Percentiles rank a stretch among this genome's conserved stretches.
phyloP scores from a whole-genome alignment of 208 protist species.

The Balamuthia mandrillaris region DNA sequence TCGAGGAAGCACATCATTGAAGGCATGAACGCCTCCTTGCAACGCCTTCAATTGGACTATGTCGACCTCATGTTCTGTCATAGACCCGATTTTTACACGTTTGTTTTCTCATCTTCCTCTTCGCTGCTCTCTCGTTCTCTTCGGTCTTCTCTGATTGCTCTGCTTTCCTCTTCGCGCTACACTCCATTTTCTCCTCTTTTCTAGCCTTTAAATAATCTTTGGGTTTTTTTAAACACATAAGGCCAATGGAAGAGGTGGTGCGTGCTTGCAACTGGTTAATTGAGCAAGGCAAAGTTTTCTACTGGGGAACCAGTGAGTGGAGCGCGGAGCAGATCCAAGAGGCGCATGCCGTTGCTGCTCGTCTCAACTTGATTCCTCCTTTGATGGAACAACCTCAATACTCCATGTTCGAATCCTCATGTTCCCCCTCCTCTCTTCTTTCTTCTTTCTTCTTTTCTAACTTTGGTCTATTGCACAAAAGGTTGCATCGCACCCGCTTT shows the following conservation, averaged over 20 bases:
- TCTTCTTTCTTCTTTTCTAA: neutral
- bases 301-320: conserved; percentile 67
- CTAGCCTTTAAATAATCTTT: too few relatives aligned
- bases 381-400: conserved; percentile 53
- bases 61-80: conserved; percentile 41
- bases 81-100: conserved; percentile 38
- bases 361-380: conserved; percentile 34
- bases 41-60: conserved; percentile 41
- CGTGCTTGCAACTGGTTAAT: conserved; percentile 52
- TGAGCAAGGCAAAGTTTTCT: conserved; percentile 57
- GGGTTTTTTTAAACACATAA: too few relatives aligned
- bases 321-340: conserved; percentile 46
- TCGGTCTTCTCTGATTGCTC: too few relatives aligned
- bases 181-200: too few relatives aligned
- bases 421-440: neutral
- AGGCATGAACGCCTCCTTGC: neutral
- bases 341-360: conserved; percentile 40
- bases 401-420: conserved; percentile 53
- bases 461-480: neutral
- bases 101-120: neutral
- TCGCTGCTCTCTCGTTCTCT: too few relatives aligned
- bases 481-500: neutral
- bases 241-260: conserved; percentile 59
- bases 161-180: too few relatives aligned
- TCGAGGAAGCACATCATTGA: conserved; percentile 42